These are phyloP conservation scores for Chlamydomonas incerta DNA, from an alignment of 139 green algal species.

Conservation along the genomic window DNA sequence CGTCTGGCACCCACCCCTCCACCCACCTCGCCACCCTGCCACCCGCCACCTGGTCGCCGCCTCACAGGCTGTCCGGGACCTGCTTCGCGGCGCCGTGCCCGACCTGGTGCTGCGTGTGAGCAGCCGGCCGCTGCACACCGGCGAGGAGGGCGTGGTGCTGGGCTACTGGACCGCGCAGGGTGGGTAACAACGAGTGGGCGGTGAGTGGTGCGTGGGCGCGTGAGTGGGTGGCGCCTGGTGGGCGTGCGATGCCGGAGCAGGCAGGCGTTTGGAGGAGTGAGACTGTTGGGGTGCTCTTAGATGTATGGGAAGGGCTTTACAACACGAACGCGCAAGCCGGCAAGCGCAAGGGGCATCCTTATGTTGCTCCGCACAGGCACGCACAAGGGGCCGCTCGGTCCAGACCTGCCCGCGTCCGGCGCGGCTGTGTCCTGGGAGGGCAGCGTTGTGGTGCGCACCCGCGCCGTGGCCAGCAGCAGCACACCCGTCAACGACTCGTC, in stretches of 20 bases:
- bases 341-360: no score
- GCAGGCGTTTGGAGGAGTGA: no score
- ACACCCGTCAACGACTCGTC: not conserved
- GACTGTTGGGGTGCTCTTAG: no score
- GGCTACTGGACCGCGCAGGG: slow-evolving; percentile 19
- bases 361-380: not conserved
- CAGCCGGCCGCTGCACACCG: not conserved
- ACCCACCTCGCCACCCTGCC: not conserved
- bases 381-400: slow-evolving; percentile 4
- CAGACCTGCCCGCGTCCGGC: not conserved
- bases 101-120: not conserved
- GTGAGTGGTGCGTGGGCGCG: no score
- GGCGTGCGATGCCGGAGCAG: no score
- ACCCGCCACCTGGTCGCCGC: no score
- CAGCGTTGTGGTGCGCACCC: slow-evolving; percentile 29
- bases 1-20: no score
- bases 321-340: no score
- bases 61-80: not conserved
- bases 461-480: not conserved
- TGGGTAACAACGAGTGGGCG: not conserved
- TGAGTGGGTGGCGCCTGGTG: no score
- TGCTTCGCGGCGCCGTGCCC: slow-evolving; percentile 10
- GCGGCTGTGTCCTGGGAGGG: not conserved
- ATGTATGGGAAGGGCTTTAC: no score
- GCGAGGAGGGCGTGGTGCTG: slow-evolving; percentile 10